Evolutionary conservation across 306 rosid species (phyloP), one percentile per base, ranked within the genome.

Genomic region (Pterocarpus santalinus): DNA sequence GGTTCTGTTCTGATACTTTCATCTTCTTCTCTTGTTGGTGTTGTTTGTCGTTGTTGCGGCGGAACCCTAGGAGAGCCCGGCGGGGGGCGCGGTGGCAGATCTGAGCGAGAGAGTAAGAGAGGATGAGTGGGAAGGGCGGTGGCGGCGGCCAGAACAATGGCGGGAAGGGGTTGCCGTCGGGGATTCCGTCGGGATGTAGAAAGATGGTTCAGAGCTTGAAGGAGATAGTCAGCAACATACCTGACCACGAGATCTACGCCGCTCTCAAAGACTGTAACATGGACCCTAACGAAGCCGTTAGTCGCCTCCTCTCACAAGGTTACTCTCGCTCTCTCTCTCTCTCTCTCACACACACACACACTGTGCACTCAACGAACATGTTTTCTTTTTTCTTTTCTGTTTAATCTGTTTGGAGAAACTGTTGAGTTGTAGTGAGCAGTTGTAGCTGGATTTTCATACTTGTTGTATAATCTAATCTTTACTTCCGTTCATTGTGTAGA

Each of bases 201-300:
- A 96, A 94, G 90, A 89, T 94, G 86, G 99, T 96, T 8, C 97
- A 87, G 80, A 96, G 97, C 82, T 85, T 96, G 88, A 96, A 90
- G 87, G 99, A 96, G 90, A 90, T 96, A 83, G 97, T 96, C 1
- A 66, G 75, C 69, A 94, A 93, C 90, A 87, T 91, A 66, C 92
- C 97, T 8, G 99, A 96, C 41, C 87, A 80, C 82, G 99, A 96
- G 99, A 96, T 96, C 98, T 96, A 96, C 64, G 92, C 92, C 57
- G 84, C 87, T 61, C 98, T 96, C 83, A 92, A 88, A 79, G 99
- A 96, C 64, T 96, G 98, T 85, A 94, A 96, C 89, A 96, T 96
- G 99, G 99, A 96, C 98, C 99, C 98, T 58, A 88, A 96, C 79
- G 99, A 96, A 90, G 93, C 99, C 53, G 97, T 96, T 79, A 92